phyloP scores from a whole-genome alignment of 2,329 filamentous ascomycete genomes.

The Trichophyton verrucosum region DNA sequence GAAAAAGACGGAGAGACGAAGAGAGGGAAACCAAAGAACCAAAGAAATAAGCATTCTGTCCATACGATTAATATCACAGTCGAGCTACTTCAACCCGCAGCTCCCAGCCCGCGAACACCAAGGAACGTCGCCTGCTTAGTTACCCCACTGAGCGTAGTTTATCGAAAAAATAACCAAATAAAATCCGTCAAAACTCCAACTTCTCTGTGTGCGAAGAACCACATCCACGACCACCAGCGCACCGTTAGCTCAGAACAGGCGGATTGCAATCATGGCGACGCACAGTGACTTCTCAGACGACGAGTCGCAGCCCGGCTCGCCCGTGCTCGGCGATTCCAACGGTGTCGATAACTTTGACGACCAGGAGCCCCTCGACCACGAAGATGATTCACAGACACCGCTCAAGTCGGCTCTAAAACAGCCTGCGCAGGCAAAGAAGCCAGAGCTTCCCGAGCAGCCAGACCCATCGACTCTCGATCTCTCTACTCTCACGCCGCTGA shows the following conservation, averaged over 20 bases:
- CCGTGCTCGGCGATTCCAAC: conserved; percentile 35
- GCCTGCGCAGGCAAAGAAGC: conserved; percentile 46
- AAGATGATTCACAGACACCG: conserved; percentile 44
- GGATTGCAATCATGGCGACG: conserved; percentile 37
- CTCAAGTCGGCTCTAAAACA: conserved; percentile 84
- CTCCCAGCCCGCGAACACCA: background rate
- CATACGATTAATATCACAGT: background rate
- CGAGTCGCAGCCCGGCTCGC: conserved; percentile 44
- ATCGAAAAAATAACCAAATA: background rate
- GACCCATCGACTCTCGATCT: conserved; percentile 83
- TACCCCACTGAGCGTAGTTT: background rate
- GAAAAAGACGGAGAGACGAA: background rate
- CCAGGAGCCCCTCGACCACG: conserved; percentile 53
- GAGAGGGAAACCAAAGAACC: background rate
- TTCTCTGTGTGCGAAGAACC: background rate
- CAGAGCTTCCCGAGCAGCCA: conserved; percentile 74
- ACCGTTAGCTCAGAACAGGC: background rate
- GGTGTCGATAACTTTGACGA: conserved; percentile 56
- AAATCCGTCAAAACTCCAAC: background rate
- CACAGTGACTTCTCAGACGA: conserved; percentile 45
- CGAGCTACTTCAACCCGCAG: background rate
- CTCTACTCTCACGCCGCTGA: conserved; percentile 65
- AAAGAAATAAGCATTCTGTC: background rate
- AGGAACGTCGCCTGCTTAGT: background rate
- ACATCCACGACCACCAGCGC: background rate